Percentiles rank a stretch among this genome's conserved stretches.
phyloP scores from a whole-genome alignment of 78 protist genomes.

The Polysphondylium violaceum region DNA sequence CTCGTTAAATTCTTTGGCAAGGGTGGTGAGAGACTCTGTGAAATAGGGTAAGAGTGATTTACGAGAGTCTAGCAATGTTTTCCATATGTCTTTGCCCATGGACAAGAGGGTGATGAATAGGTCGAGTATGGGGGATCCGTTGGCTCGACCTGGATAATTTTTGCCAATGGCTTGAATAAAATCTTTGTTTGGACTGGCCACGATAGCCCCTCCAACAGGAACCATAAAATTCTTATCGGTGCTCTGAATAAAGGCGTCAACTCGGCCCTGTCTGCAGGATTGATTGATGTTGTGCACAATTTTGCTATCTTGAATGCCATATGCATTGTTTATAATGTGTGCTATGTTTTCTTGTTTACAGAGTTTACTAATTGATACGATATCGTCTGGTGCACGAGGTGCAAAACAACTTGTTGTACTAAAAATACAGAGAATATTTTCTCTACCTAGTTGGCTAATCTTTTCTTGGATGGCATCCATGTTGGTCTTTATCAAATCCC shows the following conservation, averaged over 20 bases:
- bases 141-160: constrained; percentile 95
- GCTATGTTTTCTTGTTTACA: constrained; percentile 87
- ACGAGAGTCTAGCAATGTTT: constrained; percentile 16
- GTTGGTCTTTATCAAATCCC: constrained; percentile 87
- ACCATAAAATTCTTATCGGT: constrained; percentile 99
- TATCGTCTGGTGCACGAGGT: constrained; percentile 96
- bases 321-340: constrained; percentile 99
- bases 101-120: constrained; percentile 95
- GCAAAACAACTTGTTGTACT: constrained; percentile 98
- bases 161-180: constrained; percentile 62
- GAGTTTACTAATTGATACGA: constrained; percentile 88
- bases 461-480: constrained; percentile 29
- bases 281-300: constrained; percentile 57
- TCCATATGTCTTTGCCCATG: constrained; percentile 91
- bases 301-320: constrained; percentile 94
- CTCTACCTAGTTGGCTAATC: constrained; percentile 79
- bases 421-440: constrained; percentile 91
- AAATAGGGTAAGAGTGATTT: constrained; percentile 58
- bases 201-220: constrained; percentile 99
- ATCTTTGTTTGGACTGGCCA: constrained; percentile 73
- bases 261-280: constrained; percentile 82
- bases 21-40: neutral
- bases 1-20: constrained; percentile 82
- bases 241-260: constrained; percentile 95
- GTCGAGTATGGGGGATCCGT: constrained; percentile 89